Base-by-base conservation (phyloP, 371 early-diverging fungal genomes). In the Encephalitozoon cuniculi region DNA sequence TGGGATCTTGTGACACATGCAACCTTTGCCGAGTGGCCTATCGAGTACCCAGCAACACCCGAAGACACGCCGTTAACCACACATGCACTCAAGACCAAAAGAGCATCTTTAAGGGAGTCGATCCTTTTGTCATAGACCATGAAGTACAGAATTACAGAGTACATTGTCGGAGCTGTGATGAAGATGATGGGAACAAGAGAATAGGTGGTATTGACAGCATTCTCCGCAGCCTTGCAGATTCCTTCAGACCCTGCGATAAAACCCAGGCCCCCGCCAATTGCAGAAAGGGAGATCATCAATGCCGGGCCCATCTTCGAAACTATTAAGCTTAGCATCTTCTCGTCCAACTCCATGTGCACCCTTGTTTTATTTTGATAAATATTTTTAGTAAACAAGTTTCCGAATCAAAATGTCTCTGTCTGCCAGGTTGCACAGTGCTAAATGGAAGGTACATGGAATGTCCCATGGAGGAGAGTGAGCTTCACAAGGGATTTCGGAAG, bases 171-270 rank as follows among this genome's bases (percentile, higher is more conserved):
- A 8, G 83, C 83, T 23, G 83, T 76, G 26, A 81, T 82, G 73
- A 84, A 84, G 12, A 74, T 77, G 69, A 80, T 67, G 15, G 85
- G 85, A 30, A 84, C 69, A 39, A 84, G 68, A 28, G 83, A 55
- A 40, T 79, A 68, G 15, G 77, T 71, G 34, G 81, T 71, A 39
- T 82, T 79, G 23, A 77, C 63, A 46, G 40, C 72, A 43, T 71
- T 54, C n/a, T 79, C 79, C 30, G 81, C 80, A 52, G 82, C 69
- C 55, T 79, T 73, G 55, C 81, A 82, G n/a, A 82, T 80, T 4
- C 85, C 85, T 8, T 70, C 59, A 0, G 81, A 52, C 26, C 81
- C 81, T 39, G 79, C 63, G 21, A 52, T 44, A 21, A 84, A 46
- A 18, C 83, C 85, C 32, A 71, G 53, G 23, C 79, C 79, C n/a